Evolutionary conservation across 106 monocot species (phyloP), one percentile per base, ranked within the genome.

Genomic region (Iris macrosiphon): DNA sequence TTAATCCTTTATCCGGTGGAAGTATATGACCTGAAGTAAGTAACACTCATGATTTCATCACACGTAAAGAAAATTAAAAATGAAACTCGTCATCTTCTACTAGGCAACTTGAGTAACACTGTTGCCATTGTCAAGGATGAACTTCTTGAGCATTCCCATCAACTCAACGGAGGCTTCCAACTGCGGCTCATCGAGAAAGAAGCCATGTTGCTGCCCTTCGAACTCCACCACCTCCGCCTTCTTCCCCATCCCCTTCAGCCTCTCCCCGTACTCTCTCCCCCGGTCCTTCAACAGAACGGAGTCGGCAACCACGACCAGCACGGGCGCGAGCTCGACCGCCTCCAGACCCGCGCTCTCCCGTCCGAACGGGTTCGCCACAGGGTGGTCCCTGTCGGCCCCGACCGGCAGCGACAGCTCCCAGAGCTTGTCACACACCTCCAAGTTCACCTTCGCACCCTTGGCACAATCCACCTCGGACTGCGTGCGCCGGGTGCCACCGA

Each of bases 281-380:
- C 83, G 49, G n/a, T 79, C 75, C 55, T 55, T 72, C 55, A 83
- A 60, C 52, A 88, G 45, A 63, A 83, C 83, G 49, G 25, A 39
- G 18, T 60, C 82, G 0, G 79, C 88, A 16, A 89, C 78, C 46
- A 89, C 76, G 45, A 83, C 76, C 52, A 79, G 59, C 66, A 70
- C 66, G 23, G 72, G 72, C 24, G 45, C 75, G 12, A 79, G 40
- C 67, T 52, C 59, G 3, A 63, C 49, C 40, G 33, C 9, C 19
- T 69, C 69, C 26, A 79, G 35, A 4, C 2, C 32, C 12, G 58
- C 48, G 21, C 47, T 52, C 24, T 30, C 44, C 6, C 70, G 75
- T 0, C 79, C 79, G 22, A 75, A 76, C 16, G 83, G 75, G 69
- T 83, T 79, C 40, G 31, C 64, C 8, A 76, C 2, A 3, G 79